These are phyloP conservation scores for Zopfochytrium polystomum DNA, from an alignment of 371 early-diverging fungal species.

Conservation along the genomic window DNA sequence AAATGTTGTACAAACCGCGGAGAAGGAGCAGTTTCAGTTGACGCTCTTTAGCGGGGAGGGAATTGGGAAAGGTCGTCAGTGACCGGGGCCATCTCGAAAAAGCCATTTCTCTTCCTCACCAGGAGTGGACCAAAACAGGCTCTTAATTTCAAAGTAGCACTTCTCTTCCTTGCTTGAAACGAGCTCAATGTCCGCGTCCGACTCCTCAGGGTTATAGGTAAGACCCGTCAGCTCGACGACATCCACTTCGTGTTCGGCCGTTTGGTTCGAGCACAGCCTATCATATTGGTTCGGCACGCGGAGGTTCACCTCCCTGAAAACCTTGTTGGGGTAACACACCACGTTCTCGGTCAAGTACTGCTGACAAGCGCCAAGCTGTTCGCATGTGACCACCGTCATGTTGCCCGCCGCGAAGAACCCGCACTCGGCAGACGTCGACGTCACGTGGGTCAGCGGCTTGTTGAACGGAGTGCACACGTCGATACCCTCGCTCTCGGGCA, in stretches of 20 bases:
- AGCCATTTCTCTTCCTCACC: not conserved
- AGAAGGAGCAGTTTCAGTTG: slow-evolving; percentile 33
- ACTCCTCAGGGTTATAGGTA: not conserved
- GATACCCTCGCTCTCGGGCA: slow-evolving; percentile 19
- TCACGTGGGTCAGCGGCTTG: slow-evolving; percentile 22
- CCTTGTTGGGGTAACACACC: slow-evolving; percentile 4
- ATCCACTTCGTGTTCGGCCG: not conserved
- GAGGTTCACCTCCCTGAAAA: not conserved
- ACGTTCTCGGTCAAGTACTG: not conserved
- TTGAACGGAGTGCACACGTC: slow-evolving; percentile 23
- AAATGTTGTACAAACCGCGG: slow-evolving; percentile 34
- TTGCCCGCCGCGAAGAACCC: slow-evolving; percentile 1
- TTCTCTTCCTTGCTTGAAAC: slow-evolving; percentile 3
- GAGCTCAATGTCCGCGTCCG: slow-evolving; percentile 1
- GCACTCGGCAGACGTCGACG: slow-evolving; percentile 9
- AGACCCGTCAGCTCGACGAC: not conserved
- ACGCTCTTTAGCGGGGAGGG: no score
- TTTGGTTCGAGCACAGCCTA: not conserved
- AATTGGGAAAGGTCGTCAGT: not conserved
- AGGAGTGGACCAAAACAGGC: slow-evolving; percentile 35
- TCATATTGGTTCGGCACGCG: not conserved
- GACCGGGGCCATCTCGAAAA: not conserved
- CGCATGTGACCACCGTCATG: slow-evolving; percentile 4
- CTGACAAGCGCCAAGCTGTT: slow-evolving; percentile 3
- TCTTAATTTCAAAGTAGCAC: slow-evolving; percentile 36